A percentile compares a stretch with the other conserved stretches of the same genome.
phyloP scores from a whole-genome alignment of 805 yeast genomes.

The Candida bentonensis region DNA sequence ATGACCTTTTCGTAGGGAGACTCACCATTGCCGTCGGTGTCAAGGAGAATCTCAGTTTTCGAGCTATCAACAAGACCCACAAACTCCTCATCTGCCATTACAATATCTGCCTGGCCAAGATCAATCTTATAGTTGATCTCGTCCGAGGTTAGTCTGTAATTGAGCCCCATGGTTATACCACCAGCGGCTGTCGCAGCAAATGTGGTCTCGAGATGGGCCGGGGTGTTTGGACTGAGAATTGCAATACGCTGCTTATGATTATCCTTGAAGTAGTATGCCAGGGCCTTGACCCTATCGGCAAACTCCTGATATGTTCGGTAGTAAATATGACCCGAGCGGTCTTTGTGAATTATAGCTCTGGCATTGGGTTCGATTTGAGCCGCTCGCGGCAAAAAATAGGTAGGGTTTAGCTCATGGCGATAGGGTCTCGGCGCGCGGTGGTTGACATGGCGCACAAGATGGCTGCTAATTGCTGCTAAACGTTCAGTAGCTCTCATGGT shows the following conservation, averaged over 20 bases:
- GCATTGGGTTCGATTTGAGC: conserved; percentile 24
- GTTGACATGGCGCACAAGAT: background rate
- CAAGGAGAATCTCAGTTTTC: background rate
- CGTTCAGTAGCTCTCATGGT: background rate
- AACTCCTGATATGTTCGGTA: conserved; percentile 15
- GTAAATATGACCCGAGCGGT: conserved; percentile 11
- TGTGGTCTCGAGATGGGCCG: conserved; percentile 23
- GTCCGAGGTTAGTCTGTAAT: conserved; percentile 18
- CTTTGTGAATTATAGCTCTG: conserved; percentile 19
- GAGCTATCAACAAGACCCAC: conserved; percentile 10
- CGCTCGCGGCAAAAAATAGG: conserved; percentile 22
- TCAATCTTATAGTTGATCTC: conserved; percentile 20
- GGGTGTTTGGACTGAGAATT: conserved; percentile 22
- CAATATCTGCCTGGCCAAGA: conserved; percentile 18
- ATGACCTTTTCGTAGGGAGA: conserved; percentile 1
- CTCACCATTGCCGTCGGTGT: background rate
- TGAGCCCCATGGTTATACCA: conserved; percentile 20
- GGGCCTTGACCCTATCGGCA: conserved; percentile 16
- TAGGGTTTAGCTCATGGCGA: conserved; percentile 22
- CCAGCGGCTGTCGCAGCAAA: conserved; percentile 22
- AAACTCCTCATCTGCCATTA: conserved; percentile 18
- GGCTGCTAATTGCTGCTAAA: background rate
- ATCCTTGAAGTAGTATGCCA: conserved; percentile 19
- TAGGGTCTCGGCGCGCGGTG: conserved; percentile 5
- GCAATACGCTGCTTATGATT: conserved; percentile 16